phyloP scores from a whole-genome alignment of 495 filamentous ascomycete genomes.

The Trichoderma virens region DNA sequence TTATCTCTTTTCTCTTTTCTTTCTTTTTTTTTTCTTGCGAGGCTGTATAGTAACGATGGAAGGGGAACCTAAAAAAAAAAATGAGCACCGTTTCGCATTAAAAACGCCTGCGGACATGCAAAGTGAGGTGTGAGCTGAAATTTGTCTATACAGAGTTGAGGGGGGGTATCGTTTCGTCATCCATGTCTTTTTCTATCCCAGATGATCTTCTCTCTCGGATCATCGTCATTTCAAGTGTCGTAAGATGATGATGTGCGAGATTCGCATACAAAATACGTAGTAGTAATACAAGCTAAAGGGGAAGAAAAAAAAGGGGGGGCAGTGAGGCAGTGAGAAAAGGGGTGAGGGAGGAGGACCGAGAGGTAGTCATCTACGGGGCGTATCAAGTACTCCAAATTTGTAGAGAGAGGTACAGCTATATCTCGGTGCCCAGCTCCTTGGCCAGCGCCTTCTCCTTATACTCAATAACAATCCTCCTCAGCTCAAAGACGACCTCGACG shows the following conservation, averaged over 20 bases:
- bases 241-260: neutral
- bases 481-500: slow-evolving; percentile 70
- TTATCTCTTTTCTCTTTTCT: neutral
- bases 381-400: neutral
- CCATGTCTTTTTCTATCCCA: neutral
- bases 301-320: neutral
- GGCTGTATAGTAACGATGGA: no score
- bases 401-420: neutral
- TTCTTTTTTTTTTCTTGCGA: no score
- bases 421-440: neutral
- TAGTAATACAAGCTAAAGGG: neutral
- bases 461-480: slow-evolving; percentile 44
- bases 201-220: neutral
- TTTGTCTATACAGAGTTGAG: neutral
- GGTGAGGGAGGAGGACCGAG: neutral
- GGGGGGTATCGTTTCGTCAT: slow-evolving; percentile 3
- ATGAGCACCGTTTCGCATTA: no score
- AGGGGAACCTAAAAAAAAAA: no score
- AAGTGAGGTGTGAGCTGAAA: no score
- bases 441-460: slow-evolving; percentile 9
- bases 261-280: neutral
- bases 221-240: neutral
- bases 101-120: no score
- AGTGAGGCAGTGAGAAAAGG: no score
- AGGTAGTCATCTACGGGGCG: neutral